Percentiles rank a stretch among this genome's conserved stretches.
phyloP scores from a whole-genome alignment of 2,329 filamentous ascomycete genomes.

The Cadophora luteo-olivacea region DNA sequence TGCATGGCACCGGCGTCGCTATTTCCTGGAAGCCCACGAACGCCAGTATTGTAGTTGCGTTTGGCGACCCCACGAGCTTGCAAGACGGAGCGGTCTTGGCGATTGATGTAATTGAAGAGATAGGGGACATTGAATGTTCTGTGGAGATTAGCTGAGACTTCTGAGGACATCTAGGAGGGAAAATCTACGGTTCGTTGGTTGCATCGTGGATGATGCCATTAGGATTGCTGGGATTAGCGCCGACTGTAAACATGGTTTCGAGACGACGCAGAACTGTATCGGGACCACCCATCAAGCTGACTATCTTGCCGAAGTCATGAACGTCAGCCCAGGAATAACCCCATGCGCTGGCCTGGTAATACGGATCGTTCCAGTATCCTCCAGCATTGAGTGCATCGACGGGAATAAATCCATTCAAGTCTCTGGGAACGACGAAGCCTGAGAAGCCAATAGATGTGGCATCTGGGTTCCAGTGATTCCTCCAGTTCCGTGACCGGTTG shows the following conservation, averaged over 20 bases:
- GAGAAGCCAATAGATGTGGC: conserved; percentile 64
- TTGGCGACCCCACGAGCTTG: conserved; percentile 65
- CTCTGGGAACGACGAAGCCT: conserved; percentile 71
- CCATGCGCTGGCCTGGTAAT: conserved; percentile 58
- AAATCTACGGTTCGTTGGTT: conserved; percentile 39
- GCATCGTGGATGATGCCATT: conserved; percentile 67
- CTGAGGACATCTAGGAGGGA: not conserved
- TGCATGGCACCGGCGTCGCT: conserved; percentile 77
- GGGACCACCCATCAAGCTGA: conserved; percentile 55
- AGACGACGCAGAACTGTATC: conserved; percentile 56
- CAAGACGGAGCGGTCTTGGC: conserved; percentile 66
- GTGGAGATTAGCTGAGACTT: not conserved
- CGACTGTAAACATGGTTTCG: conserved; percentile 57
- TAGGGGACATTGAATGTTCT: conserved; percentile 67
- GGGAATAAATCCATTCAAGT: conserved; percentile 52
- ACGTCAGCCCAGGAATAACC: conserved; percentile 60
- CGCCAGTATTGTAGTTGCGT: conserved; percentile 61
- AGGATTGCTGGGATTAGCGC: conserved; percentile 50
- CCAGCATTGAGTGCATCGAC: conserved; percentile 53
- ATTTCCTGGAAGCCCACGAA: conserved; percentile 69
- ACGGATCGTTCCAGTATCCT: conserved; percentile 60
- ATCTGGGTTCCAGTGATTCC: conserved; percentile 72
- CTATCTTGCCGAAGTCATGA: conserved; percentile 58
- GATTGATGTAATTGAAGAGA: conserved; percentile 70
- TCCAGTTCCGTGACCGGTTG: conserved; percentile 70